Evolutionary conservation across 495 filamentous ascomycete genomes (phyloP).

Genomic region (Penicillium cosmopolitanum): DNA sequence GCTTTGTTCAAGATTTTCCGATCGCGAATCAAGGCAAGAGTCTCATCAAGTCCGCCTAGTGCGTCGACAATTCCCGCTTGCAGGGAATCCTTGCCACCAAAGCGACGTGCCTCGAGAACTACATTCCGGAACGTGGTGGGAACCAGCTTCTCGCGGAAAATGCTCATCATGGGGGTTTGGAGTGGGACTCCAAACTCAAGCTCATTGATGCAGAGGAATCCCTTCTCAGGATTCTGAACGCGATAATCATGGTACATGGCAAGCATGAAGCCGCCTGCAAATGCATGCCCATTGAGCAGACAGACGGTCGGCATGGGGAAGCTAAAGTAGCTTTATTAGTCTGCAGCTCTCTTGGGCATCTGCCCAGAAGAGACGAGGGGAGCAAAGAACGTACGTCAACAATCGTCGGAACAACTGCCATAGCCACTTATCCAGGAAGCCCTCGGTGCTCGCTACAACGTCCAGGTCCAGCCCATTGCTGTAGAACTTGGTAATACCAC

Average conservation of each 20-base stretch:
- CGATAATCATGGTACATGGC: constrained; percentile 87
- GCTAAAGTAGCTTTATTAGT: constrained; percentile 31
- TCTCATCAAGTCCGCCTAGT: constrained; percentile 64
- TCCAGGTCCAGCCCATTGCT: constrained; percentile 77
- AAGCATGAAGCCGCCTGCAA: constrained; percentile 78
- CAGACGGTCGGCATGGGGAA: constrained; percentile 85
- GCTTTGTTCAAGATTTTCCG: constrained; percentile 61
- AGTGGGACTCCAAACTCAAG: constrained; percentile 76
- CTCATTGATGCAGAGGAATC: constrained; percentile 78
- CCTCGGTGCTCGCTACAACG: constrained; percentile 49
- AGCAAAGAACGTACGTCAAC: constrained; percentile 53
- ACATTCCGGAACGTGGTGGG: constrained; percentile 59
- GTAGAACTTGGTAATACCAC: constrained; percentile 76
- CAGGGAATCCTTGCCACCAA: constrained; percentile 59
- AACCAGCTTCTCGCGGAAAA: constrained; percentile 70
- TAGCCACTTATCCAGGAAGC: constrained; percentile 58
- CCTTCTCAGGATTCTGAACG: constrained; percentile 66
- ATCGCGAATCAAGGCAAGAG: constrained; percentile 56
- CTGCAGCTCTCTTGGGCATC: neutral
- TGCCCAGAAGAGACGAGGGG: too few species aligned
- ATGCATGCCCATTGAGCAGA: constrained; percentile 78
- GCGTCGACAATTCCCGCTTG: constrained; percentile 69
- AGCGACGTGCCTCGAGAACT: constrained; percentile 71
- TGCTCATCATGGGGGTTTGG: constrained; percentile 68
- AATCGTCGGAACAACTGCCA: constrained; percentile 63